A percentile compares a stretch with the other conserved stretches of the same genome.
phyloP scores from a whole-genome alignment of 2,329 filamentous ascomycete species.

The Trichoderma endophyticum region DNA sequence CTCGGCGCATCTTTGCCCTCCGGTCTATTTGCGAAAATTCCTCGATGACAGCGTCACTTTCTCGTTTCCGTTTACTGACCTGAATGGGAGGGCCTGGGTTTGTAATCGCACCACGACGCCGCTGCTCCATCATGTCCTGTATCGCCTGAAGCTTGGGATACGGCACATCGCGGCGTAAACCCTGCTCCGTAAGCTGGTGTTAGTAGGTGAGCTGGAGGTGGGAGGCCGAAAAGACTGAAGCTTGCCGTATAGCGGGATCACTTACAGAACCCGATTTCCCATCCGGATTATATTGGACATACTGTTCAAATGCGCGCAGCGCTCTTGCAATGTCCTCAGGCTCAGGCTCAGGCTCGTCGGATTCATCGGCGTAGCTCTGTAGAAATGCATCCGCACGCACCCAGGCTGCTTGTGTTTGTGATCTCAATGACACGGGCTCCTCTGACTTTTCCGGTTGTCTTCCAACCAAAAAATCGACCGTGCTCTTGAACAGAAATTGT shows the following conservation, averaged over 20 bases:
- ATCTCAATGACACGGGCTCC: not conserved
- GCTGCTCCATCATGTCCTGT: not conserved
- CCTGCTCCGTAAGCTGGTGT: not conserved
- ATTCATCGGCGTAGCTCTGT: not conserved
- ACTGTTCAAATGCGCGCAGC: not conserved
- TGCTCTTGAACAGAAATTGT: not conserved
- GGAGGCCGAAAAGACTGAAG: not conserved
- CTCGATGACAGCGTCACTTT: not conserved
- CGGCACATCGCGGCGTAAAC: not conserved
- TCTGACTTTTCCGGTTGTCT: not conserved
- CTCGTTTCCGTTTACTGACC: not conserved
- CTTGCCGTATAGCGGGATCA: not conserved
- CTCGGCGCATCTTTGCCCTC: not conserved
- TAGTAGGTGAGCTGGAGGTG: not conserved
- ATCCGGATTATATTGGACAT: not conserved
- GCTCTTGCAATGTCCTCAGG: not conserved
- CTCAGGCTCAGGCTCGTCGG: not conserved
- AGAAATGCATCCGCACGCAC: not conserved
- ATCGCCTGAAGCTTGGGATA: conserved; percentile 9
- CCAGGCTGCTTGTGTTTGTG: not conserved
- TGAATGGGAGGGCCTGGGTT: not conserved
- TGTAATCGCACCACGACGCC: not conserved
- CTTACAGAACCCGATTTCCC: not conserved
- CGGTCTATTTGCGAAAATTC: not conserved
- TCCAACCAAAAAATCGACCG: not conserved